Evolutionary conservation across 2,329 filamentous ascomycete genomes (phyloP), one percentile per base, ranked within the genome.

Genomic region (Metarhizium humberi): DNA sequence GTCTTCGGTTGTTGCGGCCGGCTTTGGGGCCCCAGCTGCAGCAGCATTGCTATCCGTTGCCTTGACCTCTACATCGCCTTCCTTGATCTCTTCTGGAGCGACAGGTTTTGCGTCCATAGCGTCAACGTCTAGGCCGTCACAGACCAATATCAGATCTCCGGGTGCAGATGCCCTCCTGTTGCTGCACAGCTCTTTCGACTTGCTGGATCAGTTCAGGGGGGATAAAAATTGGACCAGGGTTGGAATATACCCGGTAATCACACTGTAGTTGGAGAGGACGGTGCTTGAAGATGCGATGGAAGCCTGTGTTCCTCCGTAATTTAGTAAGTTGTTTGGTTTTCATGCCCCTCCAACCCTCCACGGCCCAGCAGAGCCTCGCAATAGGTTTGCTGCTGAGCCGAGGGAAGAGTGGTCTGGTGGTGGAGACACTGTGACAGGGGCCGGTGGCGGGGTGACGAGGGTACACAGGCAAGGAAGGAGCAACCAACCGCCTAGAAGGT

Each of bases 1-100:
- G 61, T 87, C 80, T 25, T 79, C 81, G 25, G 69, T 38, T 18
- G 3, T 48, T 29, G 20, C 48, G 3, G 52, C 45, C 4, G 45
- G 54, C 42, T 36, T 43, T 18, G 56, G 36, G 10, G 36, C 47
- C 25, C 36, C 56, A 38, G 47, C 25, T 25, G 58, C 50, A 49
- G 55, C 54, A 16, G 53, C 47, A 20, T 55, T 54, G 48, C 56
- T 51, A 30, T 56, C 55, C 13, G 54, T 53, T 34, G 59, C 34
- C 52, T 61, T 63, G 52, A 61, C 46, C 53, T 66, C 61, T 42
- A 54, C 50, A 57, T 59, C 55, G 14, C 63, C 60, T 50, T 59
- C 60, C 53, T 65, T 61, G 52, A 57, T 54, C 42, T 54, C 59
- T 45, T 64, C 64, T 50, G 60, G 56, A 42, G 57, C 55, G 34